Conservation (phyloP, 805 yeast genomes). For the Ogataea sp. region DNA sequence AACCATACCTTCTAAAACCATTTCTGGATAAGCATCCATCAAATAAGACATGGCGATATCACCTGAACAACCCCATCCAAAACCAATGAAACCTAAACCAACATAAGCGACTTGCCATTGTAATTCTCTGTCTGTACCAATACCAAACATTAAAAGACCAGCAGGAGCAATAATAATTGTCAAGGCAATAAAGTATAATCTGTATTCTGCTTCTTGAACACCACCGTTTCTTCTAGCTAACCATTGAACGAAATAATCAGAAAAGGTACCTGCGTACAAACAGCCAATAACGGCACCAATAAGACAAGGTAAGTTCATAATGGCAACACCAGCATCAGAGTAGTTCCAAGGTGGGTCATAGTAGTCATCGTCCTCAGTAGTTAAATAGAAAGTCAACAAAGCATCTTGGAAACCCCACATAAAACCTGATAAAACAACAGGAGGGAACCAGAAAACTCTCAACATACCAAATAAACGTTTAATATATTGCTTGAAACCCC, state of each 20-base stretch:
- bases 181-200: conserved; percentile 48
- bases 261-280: conserved; percentile 51
- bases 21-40: conserved; percentile 63
- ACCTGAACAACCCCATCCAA: conserved; percentile 65
- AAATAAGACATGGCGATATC: conserved; percentile 61
- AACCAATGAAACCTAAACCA: conserved; percentile 58
- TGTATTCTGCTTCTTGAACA: conserved; percentile 56
- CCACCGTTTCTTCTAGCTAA: conserved; percentile 55
- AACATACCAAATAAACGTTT: conserved; percentile 40
- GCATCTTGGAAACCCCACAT: conserved; percentile 81
- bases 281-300: conserved; percentile 64
- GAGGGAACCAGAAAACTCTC: conserved; percentile 55
- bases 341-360: conserved; percentile 62
- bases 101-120: conserved; percentile 48
- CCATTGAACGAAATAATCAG: conserved; percentile 55
- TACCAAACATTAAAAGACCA: conserved; percentile 58
- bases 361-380: conserved; percentile 63
- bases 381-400: conserved; percentile 63
- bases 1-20: conserved; percentile 65
- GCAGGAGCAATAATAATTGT: conserved; percentile 53
- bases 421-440: conserved; percentile 56
- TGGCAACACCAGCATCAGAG: conserved; percentile 56
- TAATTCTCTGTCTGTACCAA: conserved; percentile 51
- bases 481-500: conserved; percentile 59
- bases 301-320: conserved; percentile 67